Conservation (phyloP, 495 filamentous ascomycete genomes). For the Tuber indicum region DNA sequence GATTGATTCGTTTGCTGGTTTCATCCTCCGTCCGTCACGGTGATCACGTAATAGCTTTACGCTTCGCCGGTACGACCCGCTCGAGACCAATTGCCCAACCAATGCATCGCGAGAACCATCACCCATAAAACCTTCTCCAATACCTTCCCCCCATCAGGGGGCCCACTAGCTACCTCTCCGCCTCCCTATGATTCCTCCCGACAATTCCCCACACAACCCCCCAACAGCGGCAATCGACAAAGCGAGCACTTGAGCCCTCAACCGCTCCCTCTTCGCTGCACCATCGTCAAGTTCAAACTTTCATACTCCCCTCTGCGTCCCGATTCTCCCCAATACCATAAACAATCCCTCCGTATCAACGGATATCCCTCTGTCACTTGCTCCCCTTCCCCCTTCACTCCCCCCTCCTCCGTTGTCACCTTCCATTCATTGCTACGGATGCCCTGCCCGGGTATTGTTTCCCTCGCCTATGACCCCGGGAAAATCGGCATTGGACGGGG, state of each 20-base stretch:
- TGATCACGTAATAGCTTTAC: too few relatives aligned
- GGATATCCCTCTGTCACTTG: neutral
- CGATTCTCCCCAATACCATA: neutral
- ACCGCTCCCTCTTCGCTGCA: neutral
- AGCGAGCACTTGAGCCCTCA: constrained; percentile 3
- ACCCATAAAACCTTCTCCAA: neutral
- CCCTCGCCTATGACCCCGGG: neutral
- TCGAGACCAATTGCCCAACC: neutral
- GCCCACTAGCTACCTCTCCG: neutral
- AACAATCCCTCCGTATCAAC: neutral
- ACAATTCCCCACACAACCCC: constrained; percentile 7
- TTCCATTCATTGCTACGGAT: neutral
- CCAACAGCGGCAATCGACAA: constrained; percentile 2
- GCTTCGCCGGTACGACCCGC: too few relatives aligned
- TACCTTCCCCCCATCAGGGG: neutral
- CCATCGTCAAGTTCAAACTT: neutral
- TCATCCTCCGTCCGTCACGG: too few relatives aligned
- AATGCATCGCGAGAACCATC: neutral
- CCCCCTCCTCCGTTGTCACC: neutral
- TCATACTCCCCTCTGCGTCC: neutral
- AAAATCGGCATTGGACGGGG: neutral
- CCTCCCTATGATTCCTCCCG: constrained; percentile 4
- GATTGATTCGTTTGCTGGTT: too few relatives aligned
- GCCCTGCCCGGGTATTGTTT: neutral
- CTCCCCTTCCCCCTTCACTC: neutral